Conservation (phyloP, 257 asterid species). For the Fraxinus excelsior region DNA sequence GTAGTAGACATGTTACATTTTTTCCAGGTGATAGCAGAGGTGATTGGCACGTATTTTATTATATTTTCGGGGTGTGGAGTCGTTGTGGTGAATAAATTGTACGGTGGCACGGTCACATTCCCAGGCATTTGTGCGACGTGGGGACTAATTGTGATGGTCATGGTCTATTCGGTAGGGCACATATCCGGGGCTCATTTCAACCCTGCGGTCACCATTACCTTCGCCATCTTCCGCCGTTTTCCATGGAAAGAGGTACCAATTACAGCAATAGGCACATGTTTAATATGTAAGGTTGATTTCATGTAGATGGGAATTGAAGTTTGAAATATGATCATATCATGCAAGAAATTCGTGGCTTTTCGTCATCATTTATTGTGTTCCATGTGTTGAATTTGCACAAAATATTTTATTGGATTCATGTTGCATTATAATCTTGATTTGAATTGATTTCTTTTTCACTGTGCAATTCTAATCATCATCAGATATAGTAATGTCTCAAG, state of each 20-base stretch:
- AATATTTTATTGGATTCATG: not conserved
- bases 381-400: not conserved
- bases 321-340: no score
- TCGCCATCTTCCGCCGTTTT: slow-evolving; percentile 52
- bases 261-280: not conserved
- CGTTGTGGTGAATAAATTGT: slow-evolving; percentile 53
- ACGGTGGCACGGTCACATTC: slow-evolving; percentile 53
- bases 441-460: not conserved
- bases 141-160: slow-evolving; percentile 77
- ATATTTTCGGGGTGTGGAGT: slow-evolving; percentile 82
- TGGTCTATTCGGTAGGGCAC: slow-evolving; percentile 72
- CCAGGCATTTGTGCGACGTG: slow-evolving; percentile 75
- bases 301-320: not conserved
- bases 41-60: slow-evolving; percentile 62
- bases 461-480: no score
- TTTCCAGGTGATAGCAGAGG: slow-evolving; percentile 61
- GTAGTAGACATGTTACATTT: no score
- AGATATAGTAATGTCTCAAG: not conserved
- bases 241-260: slow-evolving; percentile 64
- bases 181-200: slow-evolving; percentile 91
- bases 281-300: not conserved
- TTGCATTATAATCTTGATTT: not conserved
- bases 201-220: slow-evolving; percentile 72
- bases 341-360: not conserved
- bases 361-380: not conserved